Conservation (phyloP, 2,329 filamentous ascomycete species). For the Aplosporella prunicola region DNA sequence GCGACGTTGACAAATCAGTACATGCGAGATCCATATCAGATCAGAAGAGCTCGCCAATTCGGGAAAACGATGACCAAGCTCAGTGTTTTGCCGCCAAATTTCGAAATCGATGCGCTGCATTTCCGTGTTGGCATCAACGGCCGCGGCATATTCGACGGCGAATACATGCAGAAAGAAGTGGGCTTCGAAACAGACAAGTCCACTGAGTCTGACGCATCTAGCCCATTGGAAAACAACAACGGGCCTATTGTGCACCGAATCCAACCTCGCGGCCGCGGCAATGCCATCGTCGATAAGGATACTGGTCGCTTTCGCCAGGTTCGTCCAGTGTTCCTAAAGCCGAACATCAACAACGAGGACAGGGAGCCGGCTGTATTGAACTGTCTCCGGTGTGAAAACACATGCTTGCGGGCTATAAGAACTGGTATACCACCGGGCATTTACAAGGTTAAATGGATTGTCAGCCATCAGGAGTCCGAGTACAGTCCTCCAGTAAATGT, state of each 20-base stretch:
- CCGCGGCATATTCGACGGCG: conserved; percentile 20
- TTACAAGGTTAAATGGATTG: conserved; percentile 29
- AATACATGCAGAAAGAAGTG: conserved; percentile 25
- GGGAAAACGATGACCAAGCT: conserved; percentile 28
- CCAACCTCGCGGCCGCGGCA: conserved; percentile 17
- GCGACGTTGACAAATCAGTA: conserved; percentile 30
- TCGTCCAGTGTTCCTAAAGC: too few species aligned
- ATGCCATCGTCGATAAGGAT: conserved; percentile 24
- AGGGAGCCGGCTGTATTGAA: too few species aligned
- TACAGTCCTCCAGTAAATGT: conserved; percentile 21
- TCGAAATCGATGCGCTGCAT: conserved; percentile 23
- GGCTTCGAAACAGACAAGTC: conserved; percentile 33
- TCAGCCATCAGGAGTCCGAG: conserved; percentile 13
- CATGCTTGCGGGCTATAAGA: conserved; percentile 27
- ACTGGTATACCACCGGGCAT: conserved; percentile 28
- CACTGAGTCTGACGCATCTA: too few species aligned
- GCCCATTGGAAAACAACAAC: too few species aligned
- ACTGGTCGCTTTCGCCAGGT: too few species aligned
- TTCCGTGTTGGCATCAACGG: conserved; percentile 27
- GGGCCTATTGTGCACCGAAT: conserved; percentile 19
- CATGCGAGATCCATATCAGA: conserved; percentile 28
- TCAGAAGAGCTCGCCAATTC: conserved; percentile 21
- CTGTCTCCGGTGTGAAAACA: conserved; percentile 22
- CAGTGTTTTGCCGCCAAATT: conserved; percentile 25
- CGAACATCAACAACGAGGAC: too few species aligned